Evolutionary conservation across 1,139 yeast genomes (phyloP).

Genomic region (Yamadazyma triangularis): DNA sequence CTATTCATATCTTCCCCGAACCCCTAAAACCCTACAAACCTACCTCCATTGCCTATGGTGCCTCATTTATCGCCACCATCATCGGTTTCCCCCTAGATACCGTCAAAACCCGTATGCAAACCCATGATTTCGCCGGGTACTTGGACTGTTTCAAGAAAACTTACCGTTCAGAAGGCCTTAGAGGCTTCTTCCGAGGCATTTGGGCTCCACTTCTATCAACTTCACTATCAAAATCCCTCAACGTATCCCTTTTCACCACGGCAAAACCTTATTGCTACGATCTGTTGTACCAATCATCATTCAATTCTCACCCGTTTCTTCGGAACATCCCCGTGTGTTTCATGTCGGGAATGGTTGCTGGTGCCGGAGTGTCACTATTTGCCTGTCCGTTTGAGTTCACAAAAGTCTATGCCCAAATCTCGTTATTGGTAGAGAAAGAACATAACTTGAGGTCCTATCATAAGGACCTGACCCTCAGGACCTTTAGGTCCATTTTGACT

Average conservation of each 20-base stretch:
- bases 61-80: constrained; percentile 64
- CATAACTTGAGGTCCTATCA: constrained; percentile 1
- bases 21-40: constrained; percentile 52
- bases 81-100: constrained; percentile 86
- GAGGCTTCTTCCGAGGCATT: constrained; percentile 75
- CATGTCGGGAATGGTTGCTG: constrained; percentile 62
- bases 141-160: constrained; percentile 59
- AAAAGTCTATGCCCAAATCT: constrained; percentile 74
- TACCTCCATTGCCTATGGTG: constrained; percentile 55
- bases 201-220: constrained; percentile 68
- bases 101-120: constrained; percentile 79
- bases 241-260: constrained; percentile 61
- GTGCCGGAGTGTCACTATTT: constrained; percentile 58
- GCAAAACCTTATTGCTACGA: constrained; percentile 48
- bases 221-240: constrained; percentile 60
- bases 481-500: constrained; percentile 49
- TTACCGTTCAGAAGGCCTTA: constrained; percentile 55
- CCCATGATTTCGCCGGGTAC: constrained; percentile 59
- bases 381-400: constrained; percentile 88
- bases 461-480: constrained; percentile 23
- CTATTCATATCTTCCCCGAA: constrained; percentile 48
- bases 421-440: constrained; percentile 37
- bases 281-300: constrained; percentile 17
- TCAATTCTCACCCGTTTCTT: constrained; percentile 33
- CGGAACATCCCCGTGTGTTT: constrained; percentile 65